These are phyloP conservation scores for Populus hybrid DNA, from an alignment of 441 rosid genomes.

Conservation along the genomic window DNA sequence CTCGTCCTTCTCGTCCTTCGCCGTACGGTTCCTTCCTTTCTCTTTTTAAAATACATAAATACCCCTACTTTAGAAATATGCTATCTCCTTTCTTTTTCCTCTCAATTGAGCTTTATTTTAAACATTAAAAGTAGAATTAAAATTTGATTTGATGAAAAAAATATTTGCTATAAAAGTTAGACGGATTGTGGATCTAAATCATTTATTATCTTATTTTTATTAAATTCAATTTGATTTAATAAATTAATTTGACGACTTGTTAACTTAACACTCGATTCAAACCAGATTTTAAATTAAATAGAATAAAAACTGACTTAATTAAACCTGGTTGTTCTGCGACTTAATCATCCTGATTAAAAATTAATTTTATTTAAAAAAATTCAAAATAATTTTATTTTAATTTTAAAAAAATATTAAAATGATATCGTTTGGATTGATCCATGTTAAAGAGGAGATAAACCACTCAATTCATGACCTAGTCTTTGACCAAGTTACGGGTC, in stretches of 20 bases:
- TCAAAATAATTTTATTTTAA: too few relatives aligned
- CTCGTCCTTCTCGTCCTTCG: slow-evolving; percentile 54
- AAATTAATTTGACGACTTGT: too few relatives aligned
- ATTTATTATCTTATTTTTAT: too few relatives aligned
- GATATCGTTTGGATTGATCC: too few relatives aligned
- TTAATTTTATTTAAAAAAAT: too few relatives aligned
- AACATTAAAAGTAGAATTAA: background rate
- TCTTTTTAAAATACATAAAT: background rate
- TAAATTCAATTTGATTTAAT: rapidly evolving
- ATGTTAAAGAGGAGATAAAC: too few relatives aligned
- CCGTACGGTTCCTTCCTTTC: slow-evolving; percentile 40
- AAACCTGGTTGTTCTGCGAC: rapidly evolving
- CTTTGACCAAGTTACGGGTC: rapidly evolving
- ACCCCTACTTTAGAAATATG: background rate
- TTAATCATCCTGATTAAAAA: rapidly evolving
- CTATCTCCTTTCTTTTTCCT: background rate
- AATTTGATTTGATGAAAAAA: too few relatives aligned
- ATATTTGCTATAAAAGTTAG: too few relatives aligned
- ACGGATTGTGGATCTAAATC: too few relatives aligned
- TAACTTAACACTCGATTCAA: rapidly evolving
- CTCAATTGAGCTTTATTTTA: background rate
- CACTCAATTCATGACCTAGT: too few relatives aligned
- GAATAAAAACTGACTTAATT: rapidly evolving
- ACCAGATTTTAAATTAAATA: too few relatives aligned
- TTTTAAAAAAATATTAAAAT: too few relatives aligned